Conservation (phyloP, 2,329 filamentous ascomycete genomes). For the Coniochaeta ligniaria region DNA sequence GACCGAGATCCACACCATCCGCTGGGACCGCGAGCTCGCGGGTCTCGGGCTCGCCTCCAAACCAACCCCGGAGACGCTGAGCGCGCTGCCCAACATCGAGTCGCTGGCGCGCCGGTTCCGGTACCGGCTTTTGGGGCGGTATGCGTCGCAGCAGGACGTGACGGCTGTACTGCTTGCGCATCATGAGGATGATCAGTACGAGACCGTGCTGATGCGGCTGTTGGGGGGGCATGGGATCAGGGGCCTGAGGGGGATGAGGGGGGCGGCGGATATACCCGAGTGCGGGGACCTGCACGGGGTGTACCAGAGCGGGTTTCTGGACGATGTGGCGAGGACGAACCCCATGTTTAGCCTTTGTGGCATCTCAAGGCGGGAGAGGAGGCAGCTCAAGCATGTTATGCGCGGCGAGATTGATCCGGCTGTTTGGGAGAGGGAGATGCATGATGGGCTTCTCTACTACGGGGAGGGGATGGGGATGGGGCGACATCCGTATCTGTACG, state of each 20-base stretch:
- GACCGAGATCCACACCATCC: slow-evolving; percentile 22
- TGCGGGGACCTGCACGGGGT: slow-evolving; percentile 69
- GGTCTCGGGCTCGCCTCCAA: slow-evolving; percentile 24
- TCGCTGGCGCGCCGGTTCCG: slow-evolving; percentile 65
- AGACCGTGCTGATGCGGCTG: slow-evolving; percentile 80
- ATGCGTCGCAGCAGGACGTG: slow-evolving; percentile 46
- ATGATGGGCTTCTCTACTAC: slow-evolving; percentile 4
- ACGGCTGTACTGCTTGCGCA: slow-evolving; percentile 70
- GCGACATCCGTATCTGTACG: neutral
- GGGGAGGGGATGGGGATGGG: slow-evolving; percentile 1
- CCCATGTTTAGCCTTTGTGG: slow-evolving; percentile 33
- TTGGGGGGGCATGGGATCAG: slow-evolving; percentile 57
- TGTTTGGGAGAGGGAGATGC: slow-evolving; percentile 11
- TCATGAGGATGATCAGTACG: slow-evolving; percentile 84
- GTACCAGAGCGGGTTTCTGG: slow-evolving; percentile 54
- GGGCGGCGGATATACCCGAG: slow-evolving; percentile 68
- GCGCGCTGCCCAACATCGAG: slow-evolving; percentile 59
- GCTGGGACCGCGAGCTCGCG: slow-evolving; percentile 41
- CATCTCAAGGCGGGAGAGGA: slow-evolving; percentile 14
- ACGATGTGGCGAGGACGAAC: slow-evolving; percentile 30
- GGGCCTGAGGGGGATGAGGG: slow-evolving; percentile 66
- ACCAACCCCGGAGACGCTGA: slow-evolving; percentile 10
- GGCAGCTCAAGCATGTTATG: slow-evolving; percentile 17
- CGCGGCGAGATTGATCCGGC: slow-evolving; percentile 15
- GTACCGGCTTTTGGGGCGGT: slow-evolving; percentile 61